phyloP scores from a whole-genome alignment of 2,329 filamentous ascomycete genomes.

The Claviceps capensis region DNA sequence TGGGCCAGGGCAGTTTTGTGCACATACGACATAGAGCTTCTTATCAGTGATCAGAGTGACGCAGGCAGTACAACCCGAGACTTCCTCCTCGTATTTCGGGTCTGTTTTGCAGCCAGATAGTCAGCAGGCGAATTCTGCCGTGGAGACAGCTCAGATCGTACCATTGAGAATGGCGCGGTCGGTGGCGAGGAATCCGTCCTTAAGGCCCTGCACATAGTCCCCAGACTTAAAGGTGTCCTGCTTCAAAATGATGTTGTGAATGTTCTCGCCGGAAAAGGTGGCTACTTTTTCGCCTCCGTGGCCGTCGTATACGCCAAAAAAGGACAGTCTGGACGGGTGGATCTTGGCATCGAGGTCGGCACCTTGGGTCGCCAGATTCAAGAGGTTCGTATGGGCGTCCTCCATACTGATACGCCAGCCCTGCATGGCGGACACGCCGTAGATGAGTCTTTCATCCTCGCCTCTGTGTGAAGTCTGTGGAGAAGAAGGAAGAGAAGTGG shows the following conservation, averaged over 20 bases:
- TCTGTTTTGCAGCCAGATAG: slow-evolving; percentile 46
- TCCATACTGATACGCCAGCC: slow-evolving; percentile 99
- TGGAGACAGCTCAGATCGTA: slow-evolving; percentile 27
- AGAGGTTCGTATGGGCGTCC: slow-evolving; percentile 79
- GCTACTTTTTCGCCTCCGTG: slow-evolving; percentile 97
- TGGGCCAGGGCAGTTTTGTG: neutral
- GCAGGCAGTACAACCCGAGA: slow-evolving; percentile 93
- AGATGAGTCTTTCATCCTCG: slow-evolving; percentile 85
- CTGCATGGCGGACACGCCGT: slow-evolving; percentile 96
- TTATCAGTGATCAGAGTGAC: slow-evolving; percentile 78
- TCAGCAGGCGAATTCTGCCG: slow-evolving; percentile 1
- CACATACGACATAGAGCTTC: slow-evolving; percentile 88
- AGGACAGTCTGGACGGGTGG: slow-evolving; percentile 65
- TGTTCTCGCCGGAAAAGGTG: slow-evolving; percentile 78
- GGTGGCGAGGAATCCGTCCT: slow-evolving; percentile 92
- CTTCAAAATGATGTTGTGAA: slow-evolving; percentile 88
- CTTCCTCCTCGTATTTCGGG: slow-evolving; percentile 92
- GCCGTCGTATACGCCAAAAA: slow-evolving; percentile 96
- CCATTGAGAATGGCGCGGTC: slow-evolving; percentile 92
- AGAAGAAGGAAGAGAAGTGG: slow-evolving; percentile 2
- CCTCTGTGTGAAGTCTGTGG: slow-evolving; percentile 71
- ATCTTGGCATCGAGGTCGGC: slow-evolving; percentile 42
- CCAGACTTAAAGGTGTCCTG: slow-evolving; percentile 87
- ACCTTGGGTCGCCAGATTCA: slow-evolving; percentile 58
- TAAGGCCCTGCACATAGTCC: slow-evolving; percentile 88